Evolutionary conservation across 495 filamentous ascomycete species (phyloP), one percentile per base, ranked within the genome.

Genomic region (Amniculicola lignicola): DNA sequence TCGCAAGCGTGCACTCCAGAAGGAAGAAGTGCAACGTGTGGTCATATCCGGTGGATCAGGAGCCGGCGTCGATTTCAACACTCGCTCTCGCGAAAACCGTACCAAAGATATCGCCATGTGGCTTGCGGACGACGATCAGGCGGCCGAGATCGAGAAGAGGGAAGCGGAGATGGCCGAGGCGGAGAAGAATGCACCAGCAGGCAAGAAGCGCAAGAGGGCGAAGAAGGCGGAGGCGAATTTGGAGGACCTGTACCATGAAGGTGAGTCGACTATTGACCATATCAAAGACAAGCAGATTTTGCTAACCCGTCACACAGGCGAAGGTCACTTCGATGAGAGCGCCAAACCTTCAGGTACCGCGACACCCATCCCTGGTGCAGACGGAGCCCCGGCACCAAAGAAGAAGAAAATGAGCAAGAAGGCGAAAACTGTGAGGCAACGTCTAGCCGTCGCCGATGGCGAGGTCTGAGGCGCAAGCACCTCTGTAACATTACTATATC

Each of bases 191-290:
- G 77, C 10, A 51, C 58, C 35, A 67, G 67, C 58, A 69, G 74
- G 81, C 36, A 87, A 84, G 71, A 90, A 89, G 75, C 82, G 81
- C 69, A 73, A 71, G 31, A 67, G 55, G 64, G 74, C 68, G 72
- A 62, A 69, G 71, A 63, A 61, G 19, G 74, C 70, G 16, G 82
- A 83, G 46, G 78, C 91, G 48, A 92, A 84, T 65, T 71, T 96
- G 74, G 91, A 96, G 72, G 91, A 96, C 67, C 89, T 96, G 89
- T 96, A 96, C 75, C 91, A 96, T 72, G 91, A 96, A 79, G 91
- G 91, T 95, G 74, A 77, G 85, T 75, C 51, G 29, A 21, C 35
- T 27, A 6, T 40, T 40, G 6, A 18, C 37, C 10, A 14, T 47
- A 31, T 39, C n/a, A 29, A 44, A 3, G 40, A 25, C 10, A 45